Evolutionary conservation across 192 early-diverging fungal genomes (phyloP), one percentile per base, ranked within the genome.

Genomic region (Coemansia sp.): DNA sequence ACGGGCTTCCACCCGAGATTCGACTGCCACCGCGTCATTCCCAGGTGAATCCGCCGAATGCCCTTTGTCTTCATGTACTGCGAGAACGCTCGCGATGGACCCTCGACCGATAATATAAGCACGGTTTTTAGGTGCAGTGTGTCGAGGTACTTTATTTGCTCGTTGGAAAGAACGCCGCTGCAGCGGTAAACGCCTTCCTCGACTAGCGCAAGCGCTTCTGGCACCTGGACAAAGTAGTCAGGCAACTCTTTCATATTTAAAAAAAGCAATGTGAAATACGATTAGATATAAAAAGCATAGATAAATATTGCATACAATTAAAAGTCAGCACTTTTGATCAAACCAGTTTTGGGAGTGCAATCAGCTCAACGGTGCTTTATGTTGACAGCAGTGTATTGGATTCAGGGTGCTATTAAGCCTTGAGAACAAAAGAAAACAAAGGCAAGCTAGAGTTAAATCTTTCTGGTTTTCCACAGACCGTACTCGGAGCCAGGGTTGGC

Each of bases 191-290:
- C 79, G 14, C 91, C 92, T 41, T 85, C 83, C 61, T 97, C 94
- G 17, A 98, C 92, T 49, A 90, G 90, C 19, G 92, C 94, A 78
- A 94, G 97, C 6, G 90, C 86, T 59, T 96, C 94, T 23, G 92
- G 92, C 0, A 80, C 59, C 52, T 80, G 72, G 7, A 80, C 76
- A 67, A 73, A 79, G 45, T 79, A 79, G 35, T 73, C 76, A 0
- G 76, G 76, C 22, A 73, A 51, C 35, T 79, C 76, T 52, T 79
- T 79, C 76, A 79, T 77, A 45, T 45, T n/a, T n/a, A 45, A 45
- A 45, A 9, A 45, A 45, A 45, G 37, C 41, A 45, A 45, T 45
- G 14, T 12, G 41, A 45, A 12, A n/a, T 45, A 45, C 27, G 27
- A 27, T 27, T 27, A 27, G 3, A 27, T 27, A 27, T 27, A 27